Percentiles rank a stretch among this genome's conserved stretches.
phyloP scores from a whole-genome alignment of 176 grass and related monocot species.

The Echinochloa phyllopogon region DNA sequence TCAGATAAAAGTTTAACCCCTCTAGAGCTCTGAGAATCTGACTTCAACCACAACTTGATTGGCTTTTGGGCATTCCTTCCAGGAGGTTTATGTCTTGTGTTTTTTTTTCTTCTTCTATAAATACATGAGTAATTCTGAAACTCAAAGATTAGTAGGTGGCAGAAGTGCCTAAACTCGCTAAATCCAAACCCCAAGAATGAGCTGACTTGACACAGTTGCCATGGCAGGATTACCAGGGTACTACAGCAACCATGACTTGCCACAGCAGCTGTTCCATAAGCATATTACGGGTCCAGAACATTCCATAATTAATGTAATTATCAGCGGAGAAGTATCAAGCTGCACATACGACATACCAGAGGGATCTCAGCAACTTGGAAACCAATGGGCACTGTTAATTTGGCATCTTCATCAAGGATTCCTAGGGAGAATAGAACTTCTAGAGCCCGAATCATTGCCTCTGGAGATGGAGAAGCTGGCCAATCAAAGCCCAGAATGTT shows the following conservation, averaged over 20 bases:
- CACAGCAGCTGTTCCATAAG: slow-evolving; percentile 8
- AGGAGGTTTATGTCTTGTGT: neutral
- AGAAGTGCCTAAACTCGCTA: neutral
- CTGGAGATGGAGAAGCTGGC: slow-evolving; percentile 92
- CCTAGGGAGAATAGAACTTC: slow-evolving; percentile 90
- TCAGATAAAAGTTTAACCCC: neutral
- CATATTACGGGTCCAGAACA: slow-evolving; percentile 9
- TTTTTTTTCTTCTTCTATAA: neutral
- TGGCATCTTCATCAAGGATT: slow-evolving; percentile 94
- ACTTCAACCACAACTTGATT: neutral
- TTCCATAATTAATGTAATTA: slow-evolving; percentile 7
- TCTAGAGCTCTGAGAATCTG: neutral
- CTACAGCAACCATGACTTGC: slow-evolving; percentile 23
- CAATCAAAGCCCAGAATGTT: slow-evolving; percentile 99
- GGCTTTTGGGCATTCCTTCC: neutral
- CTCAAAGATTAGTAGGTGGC: neutral
- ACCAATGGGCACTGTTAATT: slow-evolving; percentile 86
- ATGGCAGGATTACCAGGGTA: neutral
- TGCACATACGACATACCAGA: slow-evolving; percentile 81
- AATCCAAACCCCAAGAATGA: neutral
- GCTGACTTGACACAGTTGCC: neutral
- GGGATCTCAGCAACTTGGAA: slow-evolving; percentile 95
- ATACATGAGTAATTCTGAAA: neutral
- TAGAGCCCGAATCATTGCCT: slow-evolving; percentile 88
- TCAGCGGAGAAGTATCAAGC: neutral